These are phyloP conservation scores for Coemansia furcata DNA, from an alignment of 192 early-diverging fungal genomes.

Conservation along the genomic window DNA sequence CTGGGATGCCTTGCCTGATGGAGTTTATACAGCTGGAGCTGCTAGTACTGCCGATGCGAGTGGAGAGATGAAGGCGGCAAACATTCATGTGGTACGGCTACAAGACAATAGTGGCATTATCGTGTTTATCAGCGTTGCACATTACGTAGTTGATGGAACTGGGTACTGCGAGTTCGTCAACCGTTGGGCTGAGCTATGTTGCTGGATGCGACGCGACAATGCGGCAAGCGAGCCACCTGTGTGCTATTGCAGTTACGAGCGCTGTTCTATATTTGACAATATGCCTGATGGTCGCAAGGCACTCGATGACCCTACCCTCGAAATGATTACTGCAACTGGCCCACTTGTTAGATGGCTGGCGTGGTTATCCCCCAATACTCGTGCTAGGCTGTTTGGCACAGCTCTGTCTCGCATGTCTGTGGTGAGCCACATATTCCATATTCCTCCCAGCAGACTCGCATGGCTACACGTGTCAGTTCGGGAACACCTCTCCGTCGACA, in stretches of 20 bases:
- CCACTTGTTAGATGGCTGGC: neutral
- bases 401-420: neutral
- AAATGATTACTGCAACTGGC: neutral
- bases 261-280: neutral
- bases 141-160: slow-evolving; percentile 16
- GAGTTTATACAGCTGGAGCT: neutral
- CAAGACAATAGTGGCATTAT: slow-evolving; percentile 23
- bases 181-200: slow-evolving; percentile 15
- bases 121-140: slow-evolving; percentile 16
- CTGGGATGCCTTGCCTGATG: slow-evolving; percentile 11
- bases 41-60: neutral
- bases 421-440: slow-evolving; percentile 11
- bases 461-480: neutral
- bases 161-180: slow-evolving; percentile 18
- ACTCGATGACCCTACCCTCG: neutral
- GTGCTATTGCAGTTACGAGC: neutral
- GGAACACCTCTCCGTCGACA: no score
- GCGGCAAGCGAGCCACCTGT: neutral
- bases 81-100: slow-evolving; percentile 11
- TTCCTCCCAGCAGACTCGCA: neutral
- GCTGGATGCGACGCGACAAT: neutral
- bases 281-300: neutral
- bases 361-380: slow-evolving; percentile 10
- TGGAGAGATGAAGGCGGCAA: slow-evolving; percentile 11
- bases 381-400: neutral